A percentile compares a stretch with the other conserved stretches of the same genome.
phyloP scores from a whole-genome alignment of 75 land plant genomes.

The Selaginella moellendorffii region DNA sequence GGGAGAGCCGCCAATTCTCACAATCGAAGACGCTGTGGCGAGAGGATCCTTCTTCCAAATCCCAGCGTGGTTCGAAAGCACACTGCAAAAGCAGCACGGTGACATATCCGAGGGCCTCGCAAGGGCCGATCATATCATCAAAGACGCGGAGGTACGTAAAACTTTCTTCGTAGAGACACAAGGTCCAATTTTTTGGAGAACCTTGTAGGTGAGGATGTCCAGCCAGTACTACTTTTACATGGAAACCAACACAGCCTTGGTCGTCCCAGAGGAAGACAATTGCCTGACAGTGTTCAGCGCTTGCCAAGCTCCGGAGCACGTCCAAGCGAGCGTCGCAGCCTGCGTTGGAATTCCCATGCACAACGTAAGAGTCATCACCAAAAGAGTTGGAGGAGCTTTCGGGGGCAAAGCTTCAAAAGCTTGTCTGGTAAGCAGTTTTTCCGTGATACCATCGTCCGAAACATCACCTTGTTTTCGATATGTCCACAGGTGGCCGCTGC shows the following conservation, averaged over 20 bases:
- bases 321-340: slow-evolving; percentile 35
- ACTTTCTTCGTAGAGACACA: too few relatives aligned
- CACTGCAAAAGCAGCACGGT: slow-evolving; percentile 25
- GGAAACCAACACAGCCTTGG: slow-evolving; percentile 86
- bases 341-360: slow-evolving; percentile 73
- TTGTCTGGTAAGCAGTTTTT: neutral
- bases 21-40: slow-evolving; percentile 59
- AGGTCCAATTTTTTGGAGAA: too few relatives aligned
- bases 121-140: slow-evolving; percentile 50
- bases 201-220: slow-evolving; percentile 44
- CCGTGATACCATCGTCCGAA: neutral
- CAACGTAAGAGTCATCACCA: slow-evolving; percentile 83
- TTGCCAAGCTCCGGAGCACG: slow-evolving; percentile 40
- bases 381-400: slow-evolving; percentile 93
- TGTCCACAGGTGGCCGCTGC: slow-evolving; percentile 55
- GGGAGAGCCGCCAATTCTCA: slow-evolving; percentile 44
- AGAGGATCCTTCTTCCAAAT: slow-evolving; percentile 41
- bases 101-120: slow-evolving; percentile 51
- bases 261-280: slow-evolving; percentile 85
- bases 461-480: neutral
- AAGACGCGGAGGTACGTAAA: slow-evolving; percentile 55
- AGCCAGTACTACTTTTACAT: slow-evolving; percentile 78
- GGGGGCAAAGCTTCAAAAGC: slow-evolving; percentile 55
- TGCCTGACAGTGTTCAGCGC: slow-evolving; percentile 73
- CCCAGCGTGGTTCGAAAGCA: slow-evolving; percentile 20